Conservation (phyloP, 345 rosid genomes). For the Citrus medica region DNA sequence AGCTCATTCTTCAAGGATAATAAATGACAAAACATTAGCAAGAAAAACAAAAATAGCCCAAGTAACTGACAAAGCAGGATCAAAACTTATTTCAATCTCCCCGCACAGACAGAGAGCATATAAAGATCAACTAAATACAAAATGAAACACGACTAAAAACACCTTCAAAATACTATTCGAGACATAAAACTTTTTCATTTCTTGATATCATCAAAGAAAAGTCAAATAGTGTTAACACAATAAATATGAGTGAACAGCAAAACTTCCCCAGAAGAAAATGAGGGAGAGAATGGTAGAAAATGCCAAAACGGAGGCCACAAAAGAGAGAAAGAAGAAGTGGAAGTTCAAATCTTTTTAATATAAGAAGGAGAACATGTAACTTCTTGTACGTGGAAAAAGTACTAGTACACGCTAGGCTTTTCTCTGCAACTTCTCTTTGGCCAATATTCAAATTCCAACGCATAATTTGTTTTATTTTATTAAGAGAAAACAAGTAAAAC, state of each 20-base stretch:
- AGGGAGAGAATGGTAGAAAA: neutral
- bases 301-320: too few species aligned
- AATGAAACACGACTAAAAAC: neutral
- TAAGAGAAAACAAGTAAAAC: neutral
- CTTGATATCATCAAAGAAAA: neutral
- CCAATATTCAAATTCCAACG: neutral
- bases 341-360: neutral
- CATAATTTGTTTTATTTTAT: neutral
- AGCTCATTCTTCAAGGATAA: neutral
- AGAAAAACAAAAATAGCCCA: too few species aligned
- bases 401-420: neutral
- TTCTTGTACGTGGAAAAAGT: slow-evolving; percentile 7
- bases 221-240: neutral
- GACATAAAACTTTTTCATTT: neutral
- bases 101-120: neutral
- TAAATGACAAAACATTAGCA: neutral
- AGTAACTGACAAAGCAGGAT: neutral
- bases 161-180: neutral
- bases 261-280: neutral
- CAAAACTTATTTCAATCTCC: neutral
- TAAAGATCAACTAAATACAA: neutral
- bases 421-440: neutral
- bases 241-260: neutral
- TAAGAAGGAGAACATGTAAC: neutral
- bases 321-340: neutral